Conservation (phyloP, 306 rosid species). For the Lablab purpureus region DNA sequence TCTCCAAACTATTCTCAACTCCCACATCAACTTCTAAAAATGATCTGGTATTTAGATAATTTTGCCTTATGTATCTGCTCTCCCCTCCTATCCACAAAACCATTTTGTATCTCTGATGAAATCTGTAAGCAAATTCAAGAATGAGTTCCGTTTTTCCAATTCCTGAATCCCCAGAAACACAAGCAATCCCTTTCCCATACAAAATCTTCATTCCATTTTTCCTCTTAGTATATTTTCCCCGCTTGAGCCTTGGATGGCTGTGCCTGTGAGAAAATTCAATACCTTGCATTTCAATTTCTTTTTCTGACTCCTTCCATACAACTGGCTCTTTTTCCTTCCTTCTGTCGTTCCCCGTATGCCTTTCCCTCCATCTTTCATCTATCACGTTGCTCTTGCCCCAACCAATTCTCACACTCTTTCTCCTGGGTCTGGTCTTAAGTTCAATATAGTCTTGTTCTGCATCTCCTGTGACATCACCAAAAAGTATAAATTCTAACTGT, state of each 20-base stretch:
- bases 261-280: constrained; percentile 61
- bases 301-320: constrained; percentile 89
- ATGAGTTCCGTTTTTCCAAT: constrained; percentile 93
- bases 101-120: constrained; percentile 90
- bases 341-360: constrained; percentile 45
- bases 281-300: constrained; percentile 84
- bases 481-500: constrained; percentile 83
- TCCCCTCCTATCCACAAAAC: constrained; percentile 90
- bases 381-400: constrained; percentile 65
- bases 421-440: constrained; percentile 76
- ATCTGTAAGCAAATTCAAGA: constrained; percentile 88
- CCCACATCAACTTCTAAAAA: constrained; percentile 89
- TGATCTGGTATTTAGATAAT: constrained; percentile 76
- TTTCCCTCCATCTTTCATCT: constrained; percentile 69
- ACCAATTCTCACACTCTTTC: constrained; percentile 71
- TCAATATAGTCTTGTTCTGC: constrained; percentile 81
- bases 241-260: constrained; percentile 60
- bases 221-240: constrained; percentile 63
- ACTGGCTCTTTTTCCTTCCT: constrained; percentile 82
- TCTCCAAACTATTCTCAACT: constrained; percentile 68
- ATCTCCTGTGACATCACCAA: constrained; percentile 77
- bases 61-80: constrained; percentile 82
- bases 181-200: constrained; percentile 88
- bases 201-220: constrained; percentile 66
- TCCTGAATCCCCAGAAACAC: constrained; percentile 85